Evolutionary conservation across 176 grass and related monocot genomes (phyloP).

Genomic region (Dactylis glomerata): DNA sequence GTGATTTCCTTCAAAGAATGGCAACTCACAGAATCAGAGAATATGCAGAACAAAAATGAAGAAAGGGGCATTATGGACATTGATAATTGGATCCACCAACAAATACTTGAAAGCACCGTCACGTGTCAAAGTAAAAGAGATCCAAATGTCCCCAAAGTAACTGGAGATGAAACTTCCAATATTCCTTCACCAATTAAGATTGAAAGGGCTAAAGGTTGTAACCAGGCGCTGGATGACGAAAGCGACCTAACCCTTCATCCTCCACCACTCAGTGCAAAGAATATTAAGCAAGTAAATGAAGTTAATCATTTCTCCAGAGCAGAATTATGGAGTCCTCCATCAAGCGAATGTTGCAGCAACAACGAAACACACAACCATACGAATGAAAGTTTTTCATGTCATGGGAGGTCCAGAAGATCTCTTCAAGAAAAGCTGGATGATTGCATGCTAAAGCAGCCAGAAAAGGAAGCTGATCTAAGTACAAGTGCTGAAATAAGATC

Average conservation of each 20-base stretch:
- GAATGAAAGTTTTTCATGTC: slow-evolving; percentile 22
- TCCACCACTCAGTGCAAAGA: slow-evolving; percentile 21
- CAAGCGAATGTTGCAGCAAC: slow-evolving; percentile 25
- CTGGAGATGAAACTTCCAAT: slow-evolving; percentile 8
- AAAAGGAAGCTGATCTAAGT: slow-evolving; percentile 31
- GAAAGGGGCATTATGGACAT: slow-evolving; percentile 44
- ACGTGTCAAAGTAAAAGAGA: slow-evolving; percentile 48
- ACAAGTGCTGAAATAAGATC: slow-evolving; percentile 26
- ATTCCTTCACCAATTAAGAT: slow-evolving; percentile 22
- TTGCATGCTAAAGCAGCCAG: slow-evolving; percentile 27
- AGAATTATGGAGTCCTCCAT: slow-evolving; percentile 21
- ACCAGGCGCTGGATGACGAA: slow-evolving; percentile 24
- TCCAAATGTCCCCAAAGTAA: slow-evolving; percentile 39
- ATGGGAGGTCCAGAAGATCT: slow-evolving; percentile 36
- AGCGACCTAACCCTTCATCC: neutral
- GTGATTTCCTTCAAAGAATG: slow-evolving; percentile 40
- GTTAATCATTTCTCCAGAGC: slow-evolving; percentile 27
- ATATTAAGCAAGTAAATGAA: slow-evolving; percentile 26
- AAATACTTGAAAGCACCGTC: slow-evolving; percentile 48
- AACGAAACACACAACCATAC: slow-evolving; percentile 15
- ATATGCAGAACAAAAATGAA: slow-evolving; percentile 34
- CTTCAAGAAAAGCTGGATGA: slow-evolving; percentile 25
- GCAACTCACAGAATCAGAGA: slow-evolving; percentile 32
- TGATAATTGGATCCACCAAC: slow-evolving; percentile 67
- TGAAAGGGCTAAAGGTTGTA: slow-evolving; percentile 29